Evolutionary conservation across 73 alveolate species (phyloP), one percentile per base, ranked within the genome.

Genomic region (Loxodes magnus): DNA sequence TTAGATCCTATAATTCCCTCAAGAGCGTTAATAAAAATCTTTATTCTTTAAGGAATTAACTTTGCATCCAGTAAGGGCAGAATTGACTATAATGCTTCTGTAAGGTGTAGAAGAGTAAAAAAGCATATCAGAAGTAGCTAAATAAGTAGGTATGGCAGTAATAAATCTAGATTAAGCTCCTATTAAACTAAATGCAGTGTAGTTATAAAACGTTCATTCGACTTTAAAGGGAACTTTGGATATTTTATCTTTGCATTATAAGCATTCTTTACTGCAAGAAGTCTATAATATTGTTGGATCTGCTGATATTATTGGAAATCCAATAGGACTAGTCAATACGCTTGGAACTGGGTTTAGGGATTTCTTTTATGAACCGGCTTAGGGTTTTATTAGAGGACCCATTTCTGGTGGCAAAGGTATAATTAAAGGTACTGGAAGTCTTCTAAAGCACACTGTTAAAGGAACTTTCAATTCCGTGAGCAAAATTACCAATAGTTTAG

Each of bases 291-390:
- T 85, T 16, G n/a, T 85, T 5, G 96, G 93, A 1, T 77, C 92
- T 1, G 65, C 78, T 15, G 91, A 88, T 27, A 56, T 93, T 4
- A 55, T 93, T 17, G 99, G 99, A 17, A 88, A 82, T 48, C 99
- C 99, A 4, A 78, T 86, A 35, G 82, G 84, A 43, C 64, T 93
- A 24, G 75, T 83, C 5, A 89, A 86, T 43, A 71, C 84, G 0
- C 26, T 93, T 10, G 97, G 97, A 7, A 86, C 95, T 9, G 99
- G 99, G 16, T 86, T 89, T 5, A 52, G 79, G 49, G 99, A 93
- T 54, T 87, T 93, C 53, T 74, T 89, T 66, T 83, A 81, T 63
- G 79, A 89, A 55, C 99, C 99, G n/a, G 73, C 66, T 2, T 82
- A 93, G 64, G 98, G 98, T 2, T 59, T 89, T 23, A 70, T 81